Base-by-base conservation (phyloP, 2,329 filamentous ascomycete species). In the Neurospora crassa region DNA sequence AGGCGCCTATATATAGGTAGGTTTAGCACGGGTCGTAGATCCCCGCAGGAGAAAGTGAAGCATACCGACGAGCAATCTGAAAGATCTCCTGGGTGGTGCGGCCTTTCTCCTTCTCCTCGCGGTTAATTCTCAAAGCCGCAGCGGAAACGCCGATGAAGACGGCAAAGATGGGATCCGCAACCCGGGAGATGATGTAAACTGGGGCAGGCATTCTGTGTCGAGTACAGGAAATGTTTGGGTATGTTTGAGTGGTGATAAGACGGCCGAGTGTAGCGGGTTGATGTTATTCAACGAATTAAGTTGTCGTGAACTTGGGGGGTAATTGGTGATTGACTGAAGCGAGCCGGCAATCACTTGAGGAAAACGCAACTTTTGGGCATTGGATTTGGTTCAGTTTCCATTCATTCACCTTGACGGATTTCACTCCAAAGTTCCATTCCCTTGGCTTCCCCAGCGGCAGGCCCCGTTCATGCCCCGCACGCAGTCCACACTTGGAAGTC, bases 151-250 rank as follows among this genome's bases (percentile, higher is more conserved):
- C 87, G 70, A 89, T 88, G 71, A 84, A 77, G 16, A 89, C 76
- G 47, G 86, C 87, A 70, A 89, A 89, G 43, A 89, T 83, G 20
- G 87, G 87, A 74, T 89, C 87, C 20, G 84, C 86, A 8, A 84
- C 82, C 76, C 83, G 82, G n/a, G 87, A 88, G 71, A 89, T 88
- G 73, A 89, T 88, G 77, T 88, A 89, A 2, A 85, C 84, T 5
- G 86, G 85, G 29, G 83, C 80, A 73, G 86, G 79, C 87, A 88
- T 89, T 68, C 29, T 78, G 41, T 47, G 16, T 18, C 24, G 24
- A 63, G 24, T 34, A 4, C 14, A 34, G 53, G 14, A 18, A 10
- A 18, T 63, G 14, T 10, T 37, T 34, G 24, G 7, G 7, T 63
- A n/a, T 63, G 29, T 37, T 63, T 37, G 29, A 18, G 29, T n/a